Conservation (phyloP, 1,284 basidiomycete genomes). For the Phellopilus nigrolimitatus region DNA sequence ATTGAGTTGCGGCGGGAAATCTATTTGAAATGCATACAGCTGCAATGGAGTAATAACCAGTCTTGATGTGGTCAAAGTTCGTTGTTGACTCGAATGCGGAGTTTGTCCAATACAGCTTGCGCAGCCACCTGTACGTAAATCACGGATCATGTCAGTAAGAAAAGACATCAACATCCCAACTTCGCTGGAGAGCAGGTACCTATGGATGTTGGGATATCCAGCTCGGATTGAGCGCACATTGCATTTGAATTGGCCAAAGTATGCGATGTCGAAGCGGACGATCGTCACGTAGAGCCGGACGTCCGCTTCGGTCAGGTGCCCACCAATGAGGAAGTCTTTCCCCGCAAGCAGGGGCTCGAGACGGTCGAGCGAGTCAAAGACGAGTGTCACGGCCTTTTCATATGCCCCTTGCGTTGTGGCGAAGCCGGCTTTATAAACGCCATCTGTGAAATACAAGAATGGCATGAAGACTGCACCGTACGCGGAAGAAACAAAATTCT, state of each 20-base stretch:
- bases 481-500: not conserved
- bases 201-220: constrained; percentile 78
- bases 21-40: constrained; percentile 19
- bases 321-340: constrained; percentile 81
- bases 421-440: constrained; percentile 89
- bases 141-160: not conserved
- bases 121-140: constrained; percentile 59
- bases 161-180: constrained; percentile 16
- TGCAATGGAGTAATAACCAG: constrained; percentile 71
- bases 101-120: constrained; percentile 88
- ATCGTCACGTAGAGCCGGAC: constrained; percentile 89
- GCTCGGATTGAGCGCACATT: constrained; percentile 76
- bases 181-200: constrained; percentile 33
- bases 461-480: too few relatives aligned
- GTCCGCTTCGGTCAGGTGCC: constrained; percentile 87
- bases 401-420: constrained; percentile 83
- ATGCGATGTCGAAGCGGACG: constrained; percentile 81
- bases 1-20: not conserved
- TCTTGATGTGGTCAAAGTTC: constrained; percentile 85
- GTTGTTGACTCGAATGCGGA: constrained; percentile 87
- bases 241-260: constrained; percentile 93
- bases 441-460: constrained; percentile 58
- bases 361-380: constrained; percentile 78
- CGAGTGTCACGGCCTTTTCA: constrained; percentile 61
- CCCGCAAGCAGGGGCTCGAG: constrained; percentile 75